These are phyloP conservation scores for Diaporthe helianthi DNA, from an alignment of 2,329 filamentous ascomycete genomes.

Conservation along the genomic window DNA sequence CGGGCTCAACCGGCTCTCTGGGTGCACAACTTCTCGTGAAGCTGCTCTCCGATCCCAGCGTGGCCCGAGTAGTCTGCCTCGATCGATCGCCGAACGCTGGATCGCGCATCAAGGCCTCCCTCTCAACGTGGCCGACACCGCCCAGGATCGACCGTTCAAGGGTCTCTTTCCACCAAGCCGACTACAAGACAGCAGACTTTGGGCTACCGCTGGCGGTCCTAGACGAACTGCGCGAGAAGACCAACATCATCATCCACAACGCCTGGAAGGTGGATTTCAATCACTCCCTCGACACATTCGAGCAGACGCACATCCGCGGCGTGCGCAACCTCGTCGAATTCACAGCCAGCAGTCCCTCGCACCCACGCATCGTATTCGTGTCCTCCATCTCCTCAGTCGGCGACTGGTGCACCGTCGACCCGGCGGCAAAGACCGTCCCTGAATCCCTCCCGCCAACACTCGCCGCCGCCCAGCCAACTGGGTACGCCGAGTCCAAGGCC, in stretches of 20 bases:
- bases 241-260: constrained; percentile 36
- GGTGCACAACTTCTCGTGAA: constrained; percentile 44
- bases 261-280: constrained; percentile 41
- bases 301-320: constrained; percentile 34
- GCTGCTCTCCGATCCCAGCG: constrained; percentile 38
- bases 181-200: constrained; percentile 26
- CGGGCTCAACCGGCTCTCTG: constrained; percentile 45
- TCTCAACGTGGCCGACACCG: constrained; percentile 21
- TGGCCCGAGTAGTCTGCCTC: constrained; percentile 41
- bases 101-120: constrained; percentile 17
- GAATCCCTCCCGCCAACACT: constrained; percentile 28
- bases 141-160: not conserved
- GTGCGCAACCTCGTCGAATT: constrained; percentile 35
- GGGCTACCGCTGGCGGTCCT: not conserved
- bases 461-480: constrained; percentile 28
- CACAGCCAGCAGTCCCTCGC: constrained; percentile 1
- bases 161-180: constrained; percentile 26
- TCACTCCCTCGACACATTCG: constrained; percentile 36
- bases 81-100: constrained; percentile 34
- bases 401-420: constrained; percentile 27
- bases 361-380: constrained; percentile 35
- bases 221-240: not conserved
- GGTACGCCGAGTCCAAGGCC: constrained; percentile 37
- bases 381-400: constrained; percentile 37
- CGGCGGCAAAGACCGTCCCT: constrained; percentile 10